These are phyloP conservation scores for Somion occarium DNA, from an alignment of 1,284 basidiomycete genomes.

Conservation along the genomic window DNA sequence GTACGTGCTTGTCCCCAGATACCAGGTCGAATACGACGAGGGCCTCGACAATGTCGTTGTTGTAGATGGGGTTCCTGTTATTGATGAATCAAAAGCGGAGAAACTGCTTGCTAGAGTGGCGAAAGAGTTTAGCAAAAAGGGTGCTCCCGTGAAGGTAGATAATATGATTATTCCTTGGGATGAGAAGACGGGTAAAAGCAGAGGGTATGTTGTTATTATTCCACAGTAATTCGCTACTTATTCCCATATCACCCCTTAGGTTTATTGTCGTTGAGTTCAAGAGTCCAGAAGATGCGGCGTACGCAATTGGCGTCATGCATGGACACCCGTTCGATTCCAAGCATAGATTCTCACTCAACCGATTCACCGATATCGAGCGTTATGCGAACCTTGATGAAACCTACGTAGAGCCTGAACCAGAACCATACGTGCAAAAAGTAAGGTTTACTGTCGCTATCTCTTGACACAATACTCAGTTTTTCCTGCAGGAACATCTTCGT, in stretches of 20 bases:
- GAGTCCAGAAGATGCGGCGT: constrained; percentile 75
- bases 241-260: constrained; percentile 35
- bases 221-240: neutral
- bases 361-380: constrained; percentile 90
- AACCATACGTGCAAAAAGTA: constrained; percentile 83
- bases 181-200: constrained; percentile 72
- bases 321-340: constrained; percentile 89
- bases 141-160: constrained; percentile 71
- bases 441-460: constrained; percentile 13
- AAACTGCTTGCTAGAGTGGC: constrained; percentile 76
- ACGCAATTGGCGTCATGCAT: constrained; percentile 79
- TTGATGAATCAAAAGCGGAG: constrained; percentile 79
- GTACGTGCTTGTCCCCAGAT: constrained; percentile 41
- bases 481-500: constrained; percentile 84
- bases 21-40: constrained; percentile 75
- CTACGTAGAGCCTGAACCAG: constrained; percentile 75
- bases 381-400: constrained; percentile 80
- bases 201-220: constrained; percentile 68
- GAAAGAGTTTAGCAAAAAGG: constrained; percentile 80
- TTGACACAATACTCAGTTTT: neutral
- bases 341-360: constrained; percentile 88
- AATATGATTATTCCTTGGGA: constrained; percentile 86
- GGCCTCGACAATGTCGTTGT: constrained; percentile 85
- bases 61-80: constrained; percentile 82
- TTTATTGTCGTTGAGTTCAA: constrained; percentile 91